Conservation (phyloP, 2,329 filamentous ascomycete genomes). For the Aspergillus tanneri region DNA sequence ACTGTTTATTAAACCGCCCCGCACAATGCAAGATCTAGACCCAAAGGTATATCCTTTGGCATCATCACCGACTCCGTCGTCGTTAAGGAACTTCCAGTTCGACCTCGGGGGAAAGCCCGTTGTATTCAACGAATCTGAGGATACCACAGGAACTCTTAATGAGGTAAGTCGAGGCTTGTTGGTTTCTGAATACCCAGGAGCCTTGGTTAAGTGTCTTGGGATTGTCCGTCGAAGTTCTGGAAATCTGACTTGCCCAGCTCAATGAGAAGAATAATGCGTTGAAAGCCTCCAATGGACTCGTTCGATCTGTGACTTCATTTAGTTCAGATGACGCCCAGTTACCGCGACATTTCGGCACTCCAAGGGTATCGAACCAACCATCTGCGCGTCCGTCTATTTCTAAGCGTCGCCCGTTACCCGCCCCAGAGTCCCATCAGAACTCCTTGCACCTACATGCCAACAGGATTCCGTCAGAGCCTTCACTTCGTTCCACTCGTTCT, state of each 20-base stretch:
- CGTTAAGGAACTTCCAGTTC: constrained; percentile 75
- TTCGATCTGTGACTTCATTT: constrained; percentile 48
- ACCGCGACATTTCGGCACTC: constrained; percentile 26
- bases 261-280: constrained; percentile 47
- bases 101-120: constrained; percentile 62
- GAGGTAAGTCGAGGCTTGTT: constrained; percentile 50
- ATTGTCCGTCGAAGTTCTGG: background rate
- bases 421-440: constrained; percentile 54
- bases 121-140: constrained; percentile 63
- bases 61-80: constrained; percentile 73
- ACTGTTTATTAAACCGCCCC: constrained; percentile 73
- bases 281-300: constrained; percentile 48
- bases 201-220: no score
- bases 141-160: constrained; percentile 53
- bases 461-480: constrained; percentile 49
- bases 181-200: background rate
- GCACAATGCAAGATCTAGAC: constrained; percentile 70
- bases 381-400: constrained; percentile 25
- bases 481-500: constrained; percentile 47
- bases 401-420: constrained; percentile 53
- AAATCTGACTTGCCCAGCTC: constrained; percentile 36
- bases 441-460: constrained; percentile 32
- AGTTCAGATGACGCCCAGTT: constrained; percentile 39
- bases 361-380: constrained; percentile 26
- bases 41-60: constrained; percentile 89